Evolutionary conservation across 2,329 filamentous ascomycete genomes (phyloP).

Genomic region (Fusarium sp.): DNA sequence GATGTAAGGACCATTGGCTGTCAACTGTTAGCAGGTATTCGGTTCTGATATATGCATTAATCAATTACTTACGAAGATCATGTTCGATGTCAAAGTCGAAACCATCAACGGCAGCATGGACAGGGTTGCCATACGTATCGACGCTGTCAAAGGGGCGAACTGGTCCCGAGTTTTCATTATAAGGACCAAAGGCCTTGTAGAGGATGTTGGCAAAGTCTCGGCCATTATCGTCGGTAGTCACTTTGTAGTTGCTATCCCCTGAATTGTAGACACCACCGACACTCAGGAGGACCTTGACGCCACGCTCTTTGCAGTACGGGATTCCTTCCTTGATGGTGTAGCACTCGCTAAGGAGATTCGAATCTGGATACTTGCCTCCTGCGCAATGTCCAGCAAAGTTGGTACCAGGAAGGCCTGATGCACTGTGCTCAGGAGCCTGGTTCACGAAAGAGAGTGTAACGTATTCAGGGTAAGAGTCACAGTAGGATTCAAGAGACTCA

Average conservation of each 20-base stretch:
- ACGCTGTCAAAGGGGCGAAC: slow-evolving; percentile 56
- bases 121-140: slow-evolving; percentile 39
- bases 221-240: slow-evolving; percentile 50
- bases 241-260: slow-evolving; percentile 50
- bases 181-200: slow-evolving; percentile 56
- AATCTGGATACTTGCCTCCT: slow-evolving; percentile 42
- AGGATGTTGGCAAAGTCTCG: slow-evolving; percentile 55
- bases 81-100: slow-evolving; percentile 60
- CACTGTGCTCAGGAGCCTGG: slow-evolving; percentile 53
- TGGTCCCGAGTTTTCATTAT: slow-evolving; percentile 47
- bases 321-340: slow-evolving; percentile 55
- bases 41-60: background rate
- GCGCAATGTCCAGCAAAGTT: slow-evolving; percentile 58
- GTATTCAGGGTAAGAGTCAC: slow-evolving; percentile 54
- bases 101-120: slow-evolving; percentile 53
- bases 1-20: slow-evolving; percentile 54
- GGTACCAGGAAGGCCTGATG: slow-evolving; percentile 53
- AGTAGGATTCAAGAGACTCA: slow-evolving; percentile 53
- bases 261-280: slow-evolving; percentile 54
- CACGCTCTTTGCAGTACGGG: slow-evolving; percentile 55
- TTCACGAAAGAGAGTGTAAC: slow-evolving; percentile 57
- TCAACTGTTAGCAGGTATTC: background rate
- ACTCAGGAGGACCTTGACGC: slow-evolving; percentile 59
- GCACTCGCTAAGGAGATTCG: slow-evolving; percentile 53
- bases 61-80: slow-evolving; percentile 46